Evolutionary conservation across 2,329 filamentous ascomycete genomes (phyloP), one percentile per base, ranked within the genome.

Genomic region (Atkinsonella hypoxylon): DNA sequence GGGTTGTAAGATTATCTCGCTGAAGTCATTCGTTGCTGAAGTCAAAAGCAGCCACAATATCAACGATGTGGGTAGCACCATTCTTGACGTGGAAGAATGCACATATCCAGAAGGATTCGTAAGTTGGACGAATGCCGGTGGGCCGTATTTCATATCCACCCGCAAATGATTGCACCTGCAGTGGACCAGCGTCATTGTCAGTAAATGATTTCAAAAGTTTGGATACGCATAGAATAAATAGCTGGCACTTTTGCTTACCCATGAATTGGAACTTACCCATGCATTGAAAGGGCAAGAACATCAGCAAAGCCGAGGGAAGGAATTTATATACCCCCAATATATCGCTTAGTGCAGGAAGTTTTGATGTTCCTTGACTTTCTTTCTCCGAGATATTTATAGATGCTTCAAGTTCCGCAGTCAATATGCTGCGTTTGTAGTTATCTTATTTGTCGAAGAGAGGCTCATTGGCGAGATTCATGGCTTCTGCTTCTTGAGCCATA

Each of bases 1-100:
- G 50, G 91, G 91, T 2, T 90, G 87, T 67, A 85, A 86, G 66
- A 86, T 98, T 51, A 85, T 97, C 41, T 95, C 89, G 48, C 76
- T 98, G 53, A 94, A 93, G 69, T 89, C 85, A 1, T 98, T 98
- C 63, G 88, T 93, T 13, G 82, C 87, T 42, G 82, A 85, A 46
- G 82, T 84, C 56, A 85, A 89, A 63, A 85, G 85, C 59, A 82
- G 81, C 51, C 74, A 87, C 56, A 93, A 89, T 61, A 76, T 86
- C 61, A 80, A 82, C 57, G 85, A 94, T 58, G 87, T 90, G 47
- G 86, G 86, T 5, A 82, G 83, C 57, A 93, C 89, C 56, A 79
- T 94, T 53, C 78, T 97, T 47, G 79, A 86, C 38, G 88, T 93
- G 54, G 78, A 87, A 63, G 74, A 83, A 54, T 70, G 71, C 52